Percentiles rank a stretch among this genome's conserved stretches.
Conservation (phyloP, 345 rosid species). For the Pelargonium nanum region DNA sequence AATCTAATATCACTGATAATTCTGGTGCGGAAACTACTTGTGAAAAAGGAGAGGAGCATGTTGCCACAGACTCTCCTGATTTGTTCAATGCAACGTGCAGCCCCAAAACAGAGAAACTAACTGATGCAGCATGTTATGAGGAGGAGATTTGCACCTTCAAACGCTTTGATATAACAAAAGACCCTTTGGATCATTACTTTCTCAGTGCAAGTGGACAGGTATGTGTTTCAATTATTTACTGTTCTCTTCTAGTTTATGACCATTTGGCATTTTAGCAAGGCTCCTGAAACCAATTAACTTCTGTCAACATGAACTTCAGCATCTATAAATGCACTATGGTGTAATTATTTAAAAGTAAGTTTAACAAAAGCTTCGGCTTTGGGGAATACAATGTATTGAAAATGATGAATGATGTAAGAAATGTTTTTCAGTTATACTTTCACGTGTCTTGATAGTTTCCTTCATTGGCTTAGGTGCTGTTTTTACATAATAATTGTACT, state of each 20-base stretch:
- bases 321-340: too few relatives aligned
- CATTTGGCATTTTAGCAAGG: too few relatives aligned
- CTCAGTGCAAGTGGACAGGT: slow-evolving; percentile 64
- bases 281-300: too few relatives aligned
- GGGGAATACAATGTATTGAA: too few relatives aligned
- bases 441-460: neutral
- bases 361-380: too few relatives aligned
- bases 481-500: neutral
- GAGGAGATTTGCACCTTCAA: slow-evolving; percentile 38
- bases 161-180: slow-evolving; percentile 69
- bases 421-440: too few relatives aligned
- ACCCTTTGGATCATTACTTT: slow-evolving; percentile 78
- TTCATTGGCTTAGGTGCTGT: neutral
- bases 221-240: neutral
- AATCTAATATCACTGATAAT: slow-evolving; percentile 24
- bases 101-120: slow-evolving; percentile 28
- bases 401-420: too few relatives aligned
- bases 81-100: slow-evolving; percentile 19
- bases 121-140: slow-evolving; percentile 21
- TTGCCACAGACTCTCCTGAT: slow-evolving; percentile 20
- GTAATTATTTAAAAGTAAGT: too few relatives aligned
- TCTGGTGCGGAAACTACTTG: slow-evolving; percentile 22
- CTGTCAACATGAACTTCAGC: too few relatives aligned
- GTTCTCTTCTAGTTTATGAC: neutral
- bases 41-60: slow-evolving; percentile 21